Evolutionary conservation across 352 stramenopile species (phyloP), one percentile per base, ranked within the genome.

Genomic region (Globisporangium nunn): DNA sequence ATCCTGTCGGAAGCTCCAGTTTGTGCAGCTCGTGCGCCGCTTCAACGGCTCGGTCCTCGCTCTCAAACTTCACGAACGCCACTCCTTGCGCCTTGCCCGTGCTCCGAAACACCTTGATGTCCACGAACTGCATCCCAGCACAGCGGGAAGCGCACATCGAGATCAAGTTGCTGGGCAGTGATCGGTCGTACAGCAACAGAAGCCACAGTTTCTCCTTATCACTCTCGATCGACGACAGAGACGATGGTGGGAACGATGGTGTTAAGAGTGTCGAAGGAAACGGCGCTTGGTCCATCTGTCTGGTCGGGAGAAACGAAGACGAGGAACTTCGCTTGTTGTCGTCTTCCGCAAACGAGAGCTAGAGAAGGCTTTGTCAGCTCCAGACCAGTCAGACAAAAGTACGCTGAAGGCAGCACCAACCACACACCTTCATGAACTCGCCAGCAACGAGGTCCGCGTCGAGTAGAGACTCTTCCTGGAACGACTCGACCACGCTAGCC

Each of bases 51-150:
- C 71, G 63, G 29, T 50, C 23, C 15, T 90, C 78, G 14, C 58
- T 78, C 14, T 80, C 64, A 52, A 94, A 94, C 54, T 87, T 90
- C 17, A 83, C 78, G 53, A 89, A 91, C 2, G 79, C 80, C 11
- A 92, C 71, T 28, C 80, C 79, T 59, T 91, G 81, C 0, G 78
- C 67, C 48, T 86, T 72, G 0, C 76, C 74, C 0, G 74, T 85
- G 49, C 71, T 87, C 50, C 72, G 79, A 18, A 76, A 71, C 15
- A 91, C 64, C 46, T 91, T 88, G 53, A 94, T 89, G 51, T 94
- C 81, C 54, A 94, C 70, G 47, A 88, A 89, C 54, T 92, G 71
- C 80, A 94, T 91, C 0, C 82, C 82, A 14, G 63, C 54, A 31
- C 74, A 88, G 0, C 62, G 60, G 1, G 80, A 81, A 18, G 85